phyloP scores from a whole-genome alignment of 257 asterid genomes.

The Echites panduratus region DNA sequence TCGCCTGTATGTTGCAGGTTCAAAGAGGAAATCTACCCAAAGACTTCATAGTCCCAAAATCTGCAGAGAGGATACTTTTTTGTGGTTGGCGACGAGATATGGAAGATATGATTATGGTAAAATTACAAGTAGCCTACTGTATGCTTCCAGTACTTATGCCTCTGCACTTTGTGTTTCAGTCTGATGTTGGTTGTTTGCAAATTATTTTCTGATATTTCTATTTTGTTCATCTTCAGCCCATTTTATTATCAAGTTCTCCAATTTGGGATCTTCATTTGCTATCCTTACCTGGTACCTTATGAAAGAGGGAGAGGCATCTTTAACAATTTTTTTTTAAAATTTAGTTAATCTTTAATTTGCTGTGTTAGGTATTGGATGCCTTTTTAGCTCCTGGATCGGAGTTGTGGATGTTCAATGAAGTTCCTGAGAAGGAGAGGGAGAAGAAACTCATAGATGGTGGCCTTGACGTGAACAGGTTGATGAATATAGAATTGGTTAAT shows the following conservation, averaged over 20 bases:
- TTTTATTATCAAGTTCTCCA: conserved; percentile 21
- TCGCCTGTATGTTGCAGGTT: conserved; percentile 79
- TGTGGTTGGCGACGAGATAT: conserved; percentile 97
- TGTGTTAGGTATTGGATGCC: conserved; percentile 74
- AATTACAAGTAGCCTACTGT: conserved; percentile 32
- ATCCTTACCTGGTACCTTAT: background rate
- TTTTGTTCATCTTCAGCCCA: conserved; percentile 16
- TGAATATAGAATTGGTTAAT: conserved; percentile 60
- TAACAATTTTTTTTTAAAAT: background rate
- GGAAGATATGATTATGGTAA: conserved; percentile 93
- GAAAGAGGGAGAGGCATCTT: background rate
- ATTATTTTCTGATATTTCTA: conserved; percentile 24
- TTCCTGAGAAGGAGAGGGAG: conserved; percentile 65
- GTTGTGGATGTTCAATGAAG: conserved; percentile 93
- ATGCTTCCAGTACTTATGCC: conserved; percentile 33
- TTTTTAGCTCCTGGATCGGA: conserved; percentile 74
- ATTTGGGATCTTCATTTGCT: background rate
- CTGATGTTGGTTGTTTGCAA: conserved; percentile 24
- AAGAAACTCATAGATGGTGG: conserved; percentile 78
- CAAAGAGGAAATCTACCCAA: conserved; percentile 62
- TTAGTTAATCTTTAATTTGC: background rate
- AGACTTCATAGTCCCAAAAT: conserved; percentile 50
- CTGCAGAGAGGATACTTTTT: conserved; percentile 77
- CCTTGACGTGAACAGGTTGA: conserved; percentile 60
- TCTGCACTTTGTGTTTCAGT: conserved; percentile 22